A percentile compares a stretch with the other conserved stretches of the same genome.
Conservation (phyloP, 371 early-diverging fungal species). For the Haplosporangium sp. region DNA sequence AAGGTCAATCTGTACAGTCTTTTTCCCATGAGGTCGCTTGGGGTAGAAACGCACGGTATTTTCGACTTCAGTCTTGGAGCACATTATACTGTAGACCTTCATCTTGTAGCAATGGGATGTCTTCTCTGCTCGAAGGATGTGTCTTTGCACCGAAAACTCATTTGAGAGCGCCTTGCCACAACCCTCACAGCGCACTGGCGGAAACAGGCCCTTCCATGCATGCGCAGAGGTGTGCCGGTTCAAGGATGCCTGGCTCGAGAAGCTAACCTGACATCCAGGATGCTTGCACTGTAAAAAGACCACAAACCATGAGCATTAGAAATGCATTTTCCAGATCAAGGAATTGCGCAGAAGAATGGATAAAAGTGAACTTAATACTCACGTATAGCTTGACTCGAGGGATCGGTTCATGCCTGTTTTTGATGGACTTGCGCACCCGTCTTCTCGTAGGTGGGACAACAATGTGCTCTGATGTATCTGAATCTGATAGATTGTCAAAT, state of each 20-base stretch:
- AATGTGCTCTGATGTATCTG: too few relatives aligned
- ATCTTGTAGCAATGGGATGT: constrained; percentile 18
- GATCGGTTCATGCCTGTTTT: too few relatives aligned
- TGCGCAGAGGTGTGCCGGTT: constrained; percentile 25
- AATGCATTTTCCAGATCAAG: not conserved
- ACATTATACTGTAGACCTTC: constrained; percentile 49
- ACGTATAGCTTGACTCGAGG: too few relatives aligned
- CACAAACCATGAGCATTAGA: not conserved
- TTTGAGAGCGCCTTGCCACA: constrained; percentile 30
- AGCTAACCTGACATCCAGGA: constrained; percentile 17
- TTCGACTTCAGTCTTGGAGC: constrained; percentile 27
- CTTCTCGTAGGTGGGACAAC: too few relatives aligned
- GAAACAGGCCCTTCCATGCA: constrained; percentile 37
- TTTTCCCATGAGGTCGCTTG: constrained; percentile 40
- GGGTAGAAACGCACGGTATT: constrained; percentile 39
- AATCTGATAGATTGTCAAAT: too few relatives aligned
- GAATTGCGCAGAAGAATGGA: not conserved
- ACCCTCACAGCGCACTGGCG: constrained; percentile 42
- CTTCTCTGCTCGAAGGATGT: constrained; percentile 19
- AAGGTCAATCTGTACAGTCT: constrained; percentile 28
- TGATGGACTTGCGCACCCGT: too few relatives aligned
- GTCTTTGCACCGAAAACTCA: constrained; percentile 48
- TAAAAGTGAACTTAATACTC: too few relatives aligned
- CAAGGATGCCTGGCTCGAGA: constrained; percentile 32
- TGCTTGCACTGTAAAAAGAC: constrained; percentile 18